Conservation (phyloP, 768 basidiomycete species). For the Suillus decipiens region DNA sequence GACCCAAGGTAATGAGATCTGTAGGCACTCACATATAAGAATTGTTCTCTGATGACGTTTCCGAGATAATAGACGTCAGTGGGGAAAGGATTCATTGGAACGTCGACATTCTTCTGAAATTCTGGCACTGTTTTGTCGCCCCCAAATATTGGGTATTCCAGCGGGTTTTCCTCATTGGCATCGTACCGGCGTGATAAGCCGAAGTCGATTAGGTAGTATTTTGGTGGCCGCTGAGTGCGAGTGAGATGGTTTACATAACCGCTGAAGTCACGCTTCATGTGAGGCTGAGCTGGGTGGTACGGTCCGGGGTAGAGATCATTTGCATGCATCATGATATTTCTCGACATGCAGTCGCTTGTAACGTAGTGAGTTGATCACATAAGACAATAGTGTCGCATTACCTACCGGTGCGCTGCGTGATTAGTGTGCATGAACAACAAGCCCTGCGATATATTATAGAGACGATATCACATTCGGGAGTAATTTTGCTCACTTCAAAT, state of each 20-base stretch:
- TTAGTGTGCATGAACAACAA: constrained; percentile 38
- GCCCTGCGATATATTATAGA: constrained; percentile 23
- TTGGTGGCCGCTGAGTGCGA: constrained; percentile 21
- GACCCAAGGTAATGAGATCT: background rate
- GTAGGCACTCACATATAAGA: constrained; percentile 11
- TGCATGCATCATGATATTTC: constrained; percentile 22
- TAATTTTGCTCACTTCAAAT: constrained; percentile 26
- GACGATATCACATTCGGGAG: background rate
- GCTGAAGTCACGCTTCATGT: constrained; percentile 6
- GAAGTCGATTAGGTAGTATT: constrained; percentile 27
- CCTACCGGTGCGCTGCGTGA: constrained; percentile 19
- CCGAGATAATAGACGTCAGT: constrained; percentile 16
- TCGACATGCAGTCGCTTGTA: constrained; percentile 13
- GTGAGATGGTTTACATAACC: constrained; percentile 12
- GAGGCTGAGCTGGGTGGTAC: constrained; percentile 10
- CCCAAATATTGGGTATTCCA: constrained; percentile 11
- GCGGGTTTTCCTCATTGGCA: constrained; percentile 17
- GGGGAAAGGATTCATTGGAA: constrained; percentile 14
- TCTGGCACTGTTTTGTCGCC: constrained; percentile 18
- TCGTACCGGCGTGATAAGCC: constrained; percentile 24
- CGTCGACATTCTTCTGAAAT: constrained; percentile 10
- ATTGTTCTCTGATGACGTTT: constrained; percentile 16
- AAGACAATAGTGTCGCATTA: background rate
- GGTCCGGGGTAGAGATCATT: constrained; percentile 9
- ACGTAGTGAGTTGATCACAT: background rate